A percentile compares a stretch with the other conserved stretches of the same genome.
phyloP scores from a whole-genome alignment of 1,284 basidiomycete species.

The Uromyces viciae-fabae region DNA sequence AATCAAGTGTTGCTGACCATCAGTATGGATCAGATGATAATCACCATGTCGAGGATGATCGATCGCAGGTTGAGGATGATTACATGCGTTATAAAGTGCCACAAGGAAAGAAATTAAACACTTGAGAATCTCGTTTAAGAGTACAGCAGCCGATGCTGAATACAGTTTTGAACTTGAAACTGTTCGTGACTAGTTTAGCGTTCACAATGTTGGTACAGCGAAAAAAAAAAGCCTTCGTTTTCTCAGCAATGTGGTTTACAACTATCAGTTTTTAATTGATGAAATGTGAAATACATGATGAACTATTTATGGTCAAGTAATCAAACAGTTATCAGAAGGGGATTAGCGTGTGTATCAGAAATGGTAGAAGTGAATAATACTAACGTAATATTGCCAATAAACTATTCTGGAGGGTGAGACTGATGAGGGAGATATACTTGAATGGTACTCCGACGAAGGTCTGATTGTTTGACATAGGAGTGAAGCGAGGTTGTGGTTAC shows the following conservation, averaged over 20 bases:
- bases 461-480: neutral
- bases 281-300: constrained; percentile 23
- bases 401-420: constrained; percentile 88
- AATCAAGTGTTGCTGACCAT: too few species aligned
- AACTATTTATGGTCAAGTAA: neutral
- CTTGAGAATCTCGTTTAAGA: constrained; percentile 88
- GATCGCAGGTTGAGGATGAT: neutral
- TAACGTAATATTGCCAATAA: constrained; percentile 86
- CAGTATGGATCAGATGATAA: neutral
- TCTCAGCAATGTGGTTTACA: neutral
- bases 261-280: neutral
- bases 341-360: neutral
- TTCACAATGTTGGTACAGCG: neutral
- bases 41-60: neutral
- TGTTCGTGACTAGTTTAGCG: constrained; percentile 52
- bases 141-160: constrained; percentile 83
- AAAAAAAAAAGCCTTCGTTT: neutral
- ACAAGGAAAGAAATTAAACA: constrained; percentile 75
- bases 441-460: constrained; percentile 67
- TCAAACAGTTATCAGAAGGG: neutral
- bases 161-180: constrained; percentile 60
- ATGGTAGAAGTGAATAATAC: constrained; percentile 57
- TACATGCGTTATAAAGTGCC: constrained; percentile 58
- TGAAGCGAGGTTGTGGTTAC: neutral
- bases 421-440: constrained; percentile 75